These are phyloP conservation scores for Aspergillus wentii DNA, from an alignment of 495 filamentous ascomycete species.

Conservation along the genomic window DNA sequence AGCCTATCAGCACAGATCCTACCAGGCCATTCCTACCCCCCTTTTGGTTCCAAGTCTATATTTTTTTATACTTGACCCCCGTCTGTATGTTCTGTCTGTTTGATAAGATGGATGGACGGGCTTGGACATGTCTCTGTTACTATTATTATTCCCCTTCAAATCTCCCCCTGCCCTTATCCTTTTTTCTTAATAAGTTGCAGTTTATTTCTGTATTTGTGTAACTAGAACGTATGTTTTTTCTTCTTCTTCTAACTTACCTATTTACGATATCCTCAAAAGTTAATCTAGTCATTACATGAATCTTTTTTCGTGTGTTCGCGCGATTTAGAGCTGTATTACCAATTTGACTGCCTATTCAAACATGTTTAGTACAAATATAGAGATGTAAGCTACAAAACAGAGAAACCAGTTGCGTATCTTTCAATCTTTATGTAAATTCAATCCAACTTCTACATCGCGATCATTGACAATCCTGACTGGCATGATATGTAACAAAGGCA, in stretches of 20 bases:
- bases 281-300: neutral
- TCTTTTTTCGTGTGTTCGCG: conserved; percentile 1
- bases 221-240: no score
- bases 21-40: no score
- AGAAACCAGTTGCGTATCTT: neutral
- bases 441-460: conserved; percentile 19
- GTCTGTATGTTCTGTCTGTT: neutral
- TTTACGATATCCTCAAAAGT: neutral
- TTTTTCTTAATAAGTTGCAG: no score
- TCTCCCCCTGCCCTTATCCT: no score
- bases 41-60: no score
- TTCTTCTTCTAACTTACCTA: neutral
- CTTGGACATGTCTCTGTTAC: no score
- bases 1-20: no score
- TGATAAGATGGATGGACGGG: no score
- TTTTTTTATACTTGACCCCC: no score
- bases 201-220: no score
- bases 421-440: conserved; percentile 23
- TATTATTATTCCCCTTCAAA: no score
- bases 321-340: no score
- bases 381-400: neutral
- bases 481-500: conserved; percentile 15
- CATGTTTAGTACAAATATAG: neutral
- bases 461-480: conserved; percentile 9
- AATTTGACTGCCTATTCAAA: conserved; percentile 5